A percentile compares a stretch with the other conserved stretches of the same genome.
Conservation (phyloP, 768 basidiomycete species). For the Tephrocybe sp. region DNA sequence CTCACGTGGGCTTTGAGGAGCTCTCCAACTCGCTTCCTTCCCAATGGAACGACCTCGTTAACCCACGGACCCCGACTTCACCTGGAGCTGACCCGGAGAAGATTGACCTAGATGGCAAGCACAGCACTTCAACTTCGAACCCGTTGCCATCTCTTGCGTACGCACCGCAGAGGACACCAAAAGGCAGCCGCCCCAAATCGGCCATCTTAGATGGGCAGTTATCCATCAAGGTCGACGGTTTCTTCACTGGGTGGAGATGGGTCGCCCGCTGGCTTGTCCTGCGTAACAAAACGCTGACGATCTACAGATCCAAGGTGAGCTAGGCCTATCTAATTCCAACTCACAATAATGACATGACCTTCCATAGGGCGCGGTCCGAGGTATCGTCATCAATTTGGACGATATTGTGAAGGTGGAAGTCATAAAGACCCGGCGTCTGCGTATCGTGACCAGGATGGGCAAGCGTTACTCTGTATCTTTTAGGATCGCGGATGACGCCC, state of each 20-base stretch:
- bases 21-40: conserved; percentile 23
- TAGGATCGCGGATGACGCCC: conserved; percentile 25
- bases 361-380: conserved; percentile 6
- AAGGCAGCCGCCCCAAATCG: conserved; percentile 13
- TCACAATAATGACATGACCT: background rate
- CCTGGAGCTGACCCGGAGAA: conserved; percentile 6
- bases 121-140: background rate
- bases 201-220: conserved; percentile 58
- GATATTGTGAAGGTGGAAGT: conserved; percentile 23
- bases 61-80: background rate
- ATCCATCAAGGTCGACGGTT: conserved; percentile 73
- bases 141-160: conserved; percentile 17
- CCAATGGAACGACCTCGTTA: conserved; percentile 16
- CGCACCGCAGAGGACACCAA: conserved; percentile 7
- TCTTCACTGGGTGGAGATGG: conserved; percentile 74
- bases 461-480: conserved; percentile 30
- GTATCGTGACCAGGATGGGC: conserved; percentile 19
- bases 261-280: conserved; percentile 75
- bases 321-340: background rate
- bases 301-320: conserved; percentile 80
- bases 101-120: conserved; percentile 4
- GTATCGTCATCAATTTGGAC: conserved; percentile 22
- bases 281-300: conserved; percentile 59
- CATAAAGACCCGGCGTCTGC: conserved; percentile 13
- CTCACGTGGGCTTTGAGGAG: conserved; percentile 35